Evolutionary conservation across 345 rosid species (phyloP), one percentile per base, ranked within the genome.

Genomic region (Jatropha curcas): DNA sequence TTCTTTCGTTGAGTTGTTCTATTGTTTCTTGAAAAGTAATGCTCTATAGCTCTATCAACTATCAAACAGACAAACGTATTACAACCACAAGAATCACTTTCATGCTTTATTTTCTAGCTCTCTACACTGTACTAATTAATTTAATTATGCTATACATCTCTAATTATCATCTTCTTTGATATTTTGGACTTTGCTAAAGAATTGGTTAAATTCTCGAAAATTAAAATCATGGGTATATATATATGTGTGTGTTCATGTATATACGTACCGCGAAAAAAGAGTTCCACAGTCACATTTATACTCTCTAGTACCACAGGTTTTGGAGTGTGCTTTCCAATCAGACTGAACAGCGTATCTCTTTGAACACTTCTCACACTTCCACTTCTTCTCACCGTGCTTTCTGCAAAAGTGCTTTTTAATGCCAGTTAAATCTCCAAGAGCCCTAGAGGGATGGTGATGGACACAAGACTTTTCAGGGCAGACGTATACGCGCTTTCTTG

Each of bases 281-380:
- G 94, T 92, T 30, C 99, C 99, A 68, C 99, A 95, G 77, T 92
- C 96, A 37, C 99, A 95, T 86, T 87, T 84, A 78, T 95, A 95
- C 80, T 95, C 99, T 74, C 93, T 87, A 25, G 98, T 95, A 68
- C 99, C 99, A 73, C 99, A 95, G 58, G 99, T 88, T 83, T 91
- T 95, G 11, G 92, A 88, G 84, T 95, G 99, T 4, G 99, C 99
- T 75, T 95, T 95, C 97, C 99, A 95, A 67, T 95, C 98, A 0
- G 99, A 95, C 80, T 92, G 99, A 37, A 95, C 99, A 48, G 97
- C 98, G 60, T 95, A 95, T 74, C 90, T 73, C 91, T 95, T 95
- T 3, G 94, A 84, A 72, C 99, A 94, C 87, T 92, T 92, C 71
- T 90, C 97, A 31, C 98, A 94, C 86, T 90, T 92, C 98, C 97